These are phyloP conservation scores for Penicillium sp. DNA, from an alignment of 2,329 filamentous ascomycete species.

Conservation along the genomic window DNA sequence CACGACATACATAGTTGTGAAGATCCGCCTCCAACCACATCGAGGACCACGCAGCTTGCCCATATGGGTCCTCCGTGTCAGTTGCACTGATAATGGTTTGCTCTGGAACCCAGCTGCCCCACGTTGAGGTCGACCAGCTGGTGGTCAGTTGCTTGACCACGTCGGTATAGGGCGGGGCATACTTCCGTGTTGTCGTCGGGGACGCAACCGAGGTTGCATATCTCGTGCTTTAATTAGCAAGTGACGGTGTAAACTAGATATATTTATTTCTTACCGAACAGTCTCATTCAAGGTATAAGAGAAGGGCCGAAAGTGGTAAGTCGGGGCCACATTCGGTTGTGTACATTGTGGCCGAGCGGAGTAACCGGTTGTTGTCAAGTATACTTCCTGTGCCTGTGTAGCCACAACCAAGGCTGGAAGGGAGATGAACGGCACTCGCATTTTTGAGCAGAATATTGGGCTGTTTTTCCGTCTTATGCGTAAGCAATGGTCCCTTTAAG, in stretches of 20 bases:
- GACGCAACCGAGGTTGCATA: conserved; percentile 33
- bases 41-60: conserved; percentile 38
- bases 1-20: conserved; percentile 28
- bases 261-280: conserved; percentile 13
- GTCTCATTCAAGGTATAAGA: conserved; percentile 32
- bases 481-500: not conserved
- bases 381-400: conserved; percentile 25
- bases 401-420: conserved; percentile 7
- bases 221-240: conserved; percentile 16
- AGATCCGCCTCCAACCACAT: conserved; percentile 33
- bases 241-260: not conserved
- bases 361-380: conserved; percentile 27
- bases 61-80: conserved; percentile 32
- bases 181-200: conserved; percentile 30
- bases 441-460: not conserved
- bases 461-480: not conserved
- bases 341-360: conserved; percentile 27
- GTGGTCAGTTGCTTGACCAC: conserved; percentile 25
- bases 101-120: conserved; percentile 37
- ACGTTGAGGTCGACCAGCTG: conserved; percentile 29
- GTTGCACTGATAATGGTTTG: conserved; percentile 27
- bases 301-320: conserved; percentile 29
- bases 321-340: conserved; percentile 14
- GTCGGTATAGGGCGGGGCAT: conserved; percentile 28
- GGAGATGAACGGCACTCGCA: not conserved